These are phyloP conservation scores for Akanthomyces dipterigenus DNA, from an alignment of 2,329 filamentous ascomycete genomes.

Conservation along the genomic window DNA sequence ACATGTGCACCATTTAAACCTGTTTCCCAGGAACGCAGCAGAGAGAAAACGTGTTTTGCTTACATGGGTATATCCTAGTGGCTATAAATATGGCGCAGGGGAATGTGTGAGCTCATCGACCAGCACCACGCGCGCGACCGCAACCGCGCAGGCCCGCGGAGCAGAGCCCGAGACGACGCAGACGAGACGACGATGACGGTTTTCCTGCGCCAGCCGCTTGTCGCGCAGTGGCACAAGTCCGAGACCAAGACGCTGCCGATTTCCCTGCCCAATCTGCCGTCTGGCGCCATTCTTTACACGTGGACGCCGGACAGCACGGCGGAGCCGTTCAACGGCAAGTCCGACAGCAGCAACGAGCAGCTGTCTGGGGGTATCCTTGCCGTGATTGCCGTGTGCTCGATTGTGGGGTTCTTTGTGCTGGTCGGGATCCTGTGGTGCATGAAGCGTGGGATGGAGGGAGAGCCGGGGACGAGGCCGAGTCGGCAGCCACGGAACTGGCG, in stretches of 20 bases:
- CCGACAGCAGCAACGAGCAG: neutral
- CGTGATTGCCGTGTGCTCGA: neutral
- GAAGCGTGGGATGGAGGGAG: neutral
- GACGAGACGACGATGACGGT: neutral
- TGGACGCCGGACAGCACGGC: neutral
- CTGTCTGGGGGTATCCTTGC: neutral
- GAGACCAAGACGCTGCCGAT: neutral
- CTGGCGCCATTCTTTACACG: neutral
- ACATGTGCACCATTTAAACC: neutral
- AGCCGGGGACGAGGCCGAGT: neutral
- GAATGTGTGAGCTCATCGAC: too few relatives aligned
- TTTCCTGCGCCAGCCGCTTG: neutral
- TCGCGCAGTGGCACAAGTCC: conserved; percentile 1
- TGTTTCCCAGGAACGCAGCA: too few relatives aligned
- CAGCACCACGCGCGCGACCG: too few relatives aligned
- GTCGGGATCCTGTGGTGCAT: neutral
- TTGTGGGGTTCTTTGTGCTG: neutral
- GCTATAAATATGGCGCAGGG: neutral
- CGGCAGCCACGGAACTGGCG: too few relatives aligned
- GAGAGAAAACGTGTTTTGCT: neutral
- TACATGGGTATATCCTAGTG: neutral
- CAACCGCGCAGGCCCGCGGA: too few relatives aligned
- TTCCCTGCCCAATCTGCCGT: neutral
- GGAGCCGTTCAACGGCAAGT: neutral
- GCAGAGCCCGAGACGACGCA: neutral